Percentiles rank a stretch among this genome's conserved stretches.
These are phyloP conservation scores for Phytopythium vexans DNA, from an alignment of 352 stramenopile genomes.

Conservation along the genomic window DNA sequence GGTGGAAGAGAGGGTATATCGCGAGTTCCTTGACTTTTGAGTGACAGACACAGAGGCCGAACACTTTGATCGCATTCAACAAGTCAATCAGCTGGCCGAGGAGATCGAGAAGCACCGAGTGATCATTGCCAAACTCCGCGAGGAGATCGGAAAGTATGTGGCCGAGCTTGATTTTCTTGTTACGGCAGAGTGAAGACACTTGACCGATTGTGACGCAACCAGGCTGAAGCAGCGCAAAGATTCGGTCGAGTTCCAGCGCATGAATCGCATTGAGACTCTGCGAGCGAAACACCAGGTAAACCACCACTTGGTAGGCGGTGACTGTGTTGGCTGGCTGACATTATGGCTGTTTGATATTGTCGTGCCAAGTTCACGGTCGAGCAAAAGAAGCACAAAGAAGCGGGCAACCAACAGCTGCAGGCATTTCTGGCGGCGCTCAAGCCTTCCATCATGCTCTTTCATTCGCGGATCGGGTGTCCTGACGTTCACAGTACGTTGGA, in stretches of 20 bases:
- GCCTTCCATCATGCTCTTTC: slow-evolving; percentile 52
- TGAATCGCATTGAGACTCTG: slow-evolving; percentile 72
- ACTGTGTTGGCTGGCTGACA: background rate
- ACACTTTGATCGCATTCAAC: slow-evolving; percentile 80
- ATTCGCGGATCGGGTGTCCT: slow-evolving; percentile 68
- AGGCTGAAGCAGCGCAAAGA: slow-evolving; percentile 84
- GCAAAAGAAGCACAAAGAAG: slow-evolving; percentile 75
- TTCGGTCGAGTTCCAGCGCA: slow-evolving; percentile 70
- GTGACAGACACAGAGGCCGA: slow-evolving; percentile 45
- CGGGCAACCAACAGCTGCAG: slow-evolving; percentile 67
- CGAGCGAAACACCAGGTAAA: slow-evolving; percentile 51
- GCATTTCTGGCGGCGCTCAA: slow-evolving; percentile 62
- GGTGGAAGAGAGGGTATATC: background rate
- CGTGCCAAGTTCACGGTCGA: slow-evolving; percentile 40
- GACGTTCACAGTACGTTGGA: slow-evolving; percentile 52
- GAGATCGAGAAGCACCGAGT: slow-evolving; percentile 77
- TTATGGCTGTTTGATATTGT: background rate
- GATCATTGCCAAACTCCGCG: slow-evolving; percentile 62
- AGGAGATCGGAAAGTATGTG: slow-evolving; percentile 78
- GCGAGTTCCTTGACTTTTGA: slow-evolving; percentile 16
- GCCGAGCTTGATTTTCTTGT: no score
- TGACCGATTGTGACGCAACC: background rate
- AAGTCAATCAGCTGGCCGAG: slow-evolving; percentile 77
- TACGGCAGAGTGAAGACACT: no score
- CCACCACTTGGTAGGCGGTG: background rate